Base-by-base conservation (phyloP, 192 early-diverging fungal species). In the Neocallimastix lanati region DNA sequence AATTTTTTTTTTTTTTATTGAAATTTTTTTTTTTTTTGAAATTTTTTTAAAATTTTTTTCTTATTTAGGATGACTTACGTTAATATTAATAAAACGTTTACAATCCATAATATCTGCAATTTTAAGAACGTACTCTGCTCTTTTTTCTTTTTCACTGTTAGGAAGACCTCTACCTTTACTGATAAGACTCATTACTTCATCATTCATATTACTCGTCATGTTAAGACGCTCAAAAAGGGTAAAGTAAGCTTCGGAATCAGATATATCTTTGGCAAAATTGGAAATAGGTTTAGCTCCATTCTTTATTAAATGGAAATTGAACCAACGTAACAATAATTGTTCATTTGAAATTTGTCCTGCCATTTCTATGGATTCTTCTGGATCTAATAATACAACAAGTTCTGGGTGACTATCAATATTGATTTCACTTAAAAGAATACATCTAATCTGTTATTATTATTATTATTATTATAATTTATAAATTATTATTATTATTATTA, bases 401-500 rank as follows among this genome's bases (percentile, higher is more conserved):
- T 99, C 98, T 14, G 98, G 98, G 83, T 99, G 98, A 78, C 94
- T 90, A 85, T 98, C 96, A 82, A 99, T 96, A 84, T 98, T 95
- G 83, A 99, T 96, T 87, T 96, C 50, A 1, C 16, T 67, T 25
- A 67, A 67, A 67, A 67, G 50, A 67, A 67, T 67, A 67, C 50
- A 67, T 67, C 50, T 67, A 67, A 67, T 67, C 50, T 67, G 1
- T n/a, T n/a, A n/a, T n/a, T n/a, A n/a, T n/a, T n/a, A n/a, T n/a
- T n/a, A n/a, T n/a, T n/a, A n/a, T n/a, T n/a, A n/a, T n/a, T n/a
- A n/a, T n/a, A n/a, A n/a, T n/a, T n/a, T n/a, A n/a, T n/a, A n/a
- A n/a, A n/a, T n/a, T n/a, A n/a, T n/a, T n/a, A n/a, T n/a, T n/a
- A n/a, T n/a, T n/a, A n/a, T n/a, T n/a, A n/a, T n/a, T n/a, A n/a